Conservation (phyloP, 129 eudicot species). For the Oenanthe sinensis region DNA sequence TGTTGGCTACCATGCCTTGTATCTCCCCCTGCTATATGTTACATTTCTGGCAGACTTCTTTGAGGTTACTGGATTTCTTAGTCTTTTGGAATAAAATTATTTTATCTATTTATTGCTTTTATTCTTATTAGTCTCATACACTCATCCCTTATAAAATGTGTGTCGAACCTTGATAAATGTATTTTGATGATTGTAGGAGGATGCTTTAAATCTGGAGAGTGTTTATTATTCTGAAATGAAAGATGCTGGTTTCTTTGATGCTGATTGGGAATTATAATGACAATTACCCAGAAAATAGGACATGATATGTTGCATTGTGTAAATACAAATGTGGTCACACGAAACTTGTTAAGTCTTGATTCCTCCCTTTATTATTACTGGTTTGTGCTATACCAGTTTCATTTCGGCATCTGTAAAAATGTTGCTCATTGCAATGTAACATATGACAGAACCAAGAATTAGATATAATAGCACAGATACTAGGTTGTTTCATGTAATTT, state of each 20-base stretch:
- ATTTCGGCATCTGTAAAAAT: not conserved
- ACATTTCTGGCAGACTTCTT: constrained; percentile 48
- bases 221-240: constrained; percentile 50
- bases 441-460: not conserved
- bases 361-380: not conserved
- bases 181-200: constrained; percentile 29
- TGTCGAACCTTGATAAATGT: not conserved
- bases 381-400: not conserved
- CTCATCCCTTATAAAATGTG: not conserved
- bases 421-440: not conserved
- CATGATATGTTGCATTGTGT: not conserved
- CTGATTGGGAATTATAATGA: constrained; percentile 34
- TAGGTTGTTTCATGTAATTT: not conserved
- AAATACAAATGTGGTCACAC: constrained; percentile 6
- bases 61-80: constrained; percentile 24
- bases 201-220: constrained; percentile 37
- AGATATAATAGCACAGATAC: not conserved
- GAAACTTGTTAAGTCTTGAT: not conserved
- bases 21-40: constrained; percentile 38
- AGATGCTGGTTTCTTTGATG: constrained; percentile 51
- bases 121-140: not conserved
- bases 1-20: constrained; percentile 38
- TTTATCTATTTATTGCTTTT: not conserved
- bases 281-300: not conserved
- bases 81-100: not conserved